phyloP scores from a whole-genome alignment of 768 basidiomycete genomes.

The Mycena metata region DNA sequence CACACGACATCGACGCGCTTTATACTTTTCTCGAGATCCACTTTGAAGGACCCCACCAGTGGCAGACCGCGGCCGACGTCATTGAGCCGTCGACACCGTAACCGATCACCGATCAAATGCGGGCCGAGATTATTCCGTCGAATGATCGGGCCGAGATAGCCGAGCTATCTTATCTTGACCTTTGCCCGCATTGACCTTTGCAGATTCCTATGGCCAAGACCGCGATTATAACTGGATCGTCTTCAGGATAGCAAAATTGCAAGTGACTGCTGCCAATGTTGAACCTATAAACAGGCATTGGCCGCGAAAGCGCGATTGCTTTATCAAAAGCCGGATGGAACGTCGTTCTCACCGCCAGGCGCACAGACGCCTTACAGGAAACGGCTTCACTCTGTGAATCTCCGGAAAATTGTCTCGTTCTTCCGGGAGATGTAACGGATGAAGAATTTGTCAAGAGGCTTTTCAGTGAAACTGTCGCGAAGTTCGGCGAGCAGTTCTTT shows the following conservation, averaged over 20 bases:
- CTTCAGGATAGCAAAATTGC: conserved; percentile 62
- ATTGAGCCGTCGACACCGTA: no score
- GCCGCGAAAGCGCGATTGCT: conserved; percentile 74
- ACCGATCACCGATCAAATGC: no score
- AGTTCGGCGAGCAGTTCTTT: conserved; percentile 63
- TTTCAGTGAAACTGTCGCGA: conserved; percentile 65
- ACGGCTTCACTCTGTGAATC: conserved; percentile 61
- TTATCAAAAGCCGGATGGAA: conserved; percentile 79
- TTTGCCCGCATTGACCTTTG: no score
- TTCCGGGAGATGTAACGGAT: conserved; percentile 75
- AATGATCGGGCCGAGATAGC: no score
- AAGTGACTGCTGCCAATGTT: conserved; percentile 12
- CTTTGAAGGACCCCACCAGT: no score
- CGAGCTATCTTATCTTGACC: no score
- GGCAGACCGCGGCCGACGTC: no score
- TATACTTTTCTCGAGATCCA: no score
- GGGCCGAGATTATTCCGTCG: no score
- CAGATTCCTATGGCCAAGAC: conserved; percentile 38
- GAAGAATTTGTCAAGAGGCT: conserved; percentile 73
- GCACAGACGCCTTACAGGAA: conserved; percentile 68
- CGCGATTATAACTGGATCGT: conserved; percentile 61
- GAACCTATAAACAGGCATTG: conserved; percentile 63
- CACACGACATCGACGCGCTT: no score
- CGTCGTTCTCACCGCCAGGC: conserved; percentile 74
- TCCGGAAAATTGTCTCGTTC: conserved; percentile 53